Base-by-base conservation (phyloP, 2,329 filamentous ascomycete species). In the Penicillium palitans region DNA sequence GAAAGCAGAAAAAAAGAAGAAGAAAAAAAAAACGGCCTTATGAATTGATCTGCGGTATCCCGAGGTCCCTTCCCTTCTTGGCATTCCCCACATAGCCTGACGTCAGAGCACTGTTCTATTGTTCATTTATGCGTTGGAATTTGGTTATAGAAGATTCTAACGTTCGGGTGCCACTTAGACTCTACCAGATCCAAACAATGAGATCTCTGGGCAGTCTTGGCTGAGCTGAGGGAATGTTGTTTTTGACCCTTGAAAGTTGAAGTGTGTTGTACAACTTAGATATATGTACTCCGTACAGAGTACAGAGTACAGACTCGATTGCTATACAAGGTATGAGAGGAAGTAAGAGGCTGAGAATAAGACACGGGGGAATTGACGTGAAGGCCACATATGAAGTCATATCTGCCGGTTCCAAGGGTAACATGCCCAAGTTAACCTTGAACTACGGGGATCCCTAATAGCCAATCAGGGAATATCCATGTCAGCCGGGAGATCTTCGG, bases 331-430 rank as follows among this genome's bases (percentile, higher is more conserved):
- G 1, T 40, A 40, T n/a, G 35, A 39, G 10, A n/a, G n/a, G 9
- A 19, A 19, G 9, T 19, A 8, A 4, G 37, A 40, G n/a, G 9
- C n/a, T 40, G n/a, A 40, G n/a, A 40, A 19, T 19, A n/a, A 29
- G 17, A 45, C 12, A 2, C 12, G 6, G 37, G 13, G 25, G 31
- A 40, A 41, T 31, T 5, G 10, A 49, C 19, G 41, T n/a, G n/a
- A 17, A 25, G 42, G 27, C 7, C 0, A 27, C 25, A 3, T 41
- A 49, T 55, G 52, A 55, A 33, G 52, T 55, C 45, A 55, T 55
- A 9, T 13, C 35, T 49, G 17, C 37, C 4, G 42, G 41, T 55
- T 31, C 52, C 39, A 17, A 44, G 42, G 39, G 24, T 21, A 42
- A 35, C 25, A 24, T 41, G 17, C 19, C 19, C 19, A 49, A 31